phyloP scores from a whole-genome alignment of 2,329 filamentous ascomycete species.

The Elsinoe arachidis region DNA sequence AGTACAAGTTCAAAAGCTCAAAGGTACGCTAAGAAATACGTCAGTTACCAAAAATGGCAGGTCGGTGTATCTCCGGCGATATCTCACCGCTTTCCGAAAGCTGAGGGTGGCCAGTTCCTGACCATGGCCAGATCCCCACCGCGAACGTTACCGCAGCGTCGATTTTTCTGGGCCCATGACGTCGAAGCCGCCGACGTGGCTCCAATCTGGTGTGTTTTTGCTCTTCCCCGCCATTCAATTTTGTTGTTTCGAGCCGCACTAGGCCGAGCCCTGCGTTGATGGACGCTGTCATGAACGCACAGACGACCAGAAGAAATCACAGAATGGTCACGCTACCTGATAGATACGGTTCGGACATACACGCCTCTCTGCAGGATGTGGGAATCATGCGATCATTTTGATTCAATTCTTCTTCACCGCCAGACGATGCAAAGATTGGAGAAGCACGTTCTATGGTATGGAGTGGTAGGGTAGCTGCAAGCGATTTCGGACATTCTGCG shows the following conservation, averaged over 20 bases:
- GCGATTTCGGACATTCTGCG: neutral
- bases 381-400: constrained; percentile 5
- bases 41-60: no score
- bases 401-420: neutral
- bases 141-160: no score
- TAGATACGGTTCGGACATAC: neutral
- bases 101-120: no score
- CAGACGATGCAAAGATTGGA: neutral
- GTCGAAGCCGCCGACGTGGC: constrained; percentile 5
- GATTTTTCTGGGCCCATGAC: constrained; percentile 2
- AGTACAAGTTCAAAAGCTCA: no score
- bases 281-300: constrained; percentile 3
- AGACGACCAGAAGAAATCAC: neutral
- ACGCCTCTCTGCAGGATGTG: neutral
- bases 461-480: neutral
- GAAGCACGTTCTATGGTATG: neutral
- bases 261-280: neutral
- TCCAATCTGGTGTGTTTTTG: neutral
- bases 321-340: constrained; percentile 8
- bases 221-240: constrained; percentile 1
- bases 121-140: no score
- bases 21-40: no score
- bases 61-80: no score
- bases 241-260: constrained; percentile 2
- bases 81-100: no score